Percentiles rank a stretch among this genome's conserved stretches.
Conservation (phyloP, 2,329 filamentous ascomycete genomes). For the Cladosporium sp. region DNA sequence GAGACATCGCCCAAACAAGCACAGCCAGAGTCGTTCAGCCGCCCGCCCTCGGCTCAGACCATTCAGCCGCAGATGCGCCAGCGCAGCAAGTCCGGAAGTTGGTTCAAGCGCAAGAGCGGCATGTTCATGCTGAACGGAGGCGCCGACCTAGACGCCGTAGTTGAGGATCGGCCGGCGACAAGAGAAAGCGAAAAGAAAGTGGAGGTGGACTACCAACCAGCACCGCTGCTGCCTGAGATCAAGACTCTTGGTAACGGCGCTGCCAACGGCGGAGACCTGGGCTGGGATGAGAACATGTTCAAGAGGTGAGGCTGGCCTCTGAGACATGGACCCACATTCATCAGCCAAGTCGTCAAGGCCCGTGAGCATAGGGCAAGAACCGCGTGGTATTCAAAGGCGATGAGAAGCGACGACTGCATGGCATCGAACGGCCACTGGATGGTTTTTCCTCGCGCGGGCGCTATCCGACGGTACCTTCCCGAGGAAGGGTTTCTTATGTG, state of each 20-base stretch:
- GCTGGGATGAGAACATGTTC: constrained; percentile 28
- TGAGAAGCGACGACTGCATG: no score
- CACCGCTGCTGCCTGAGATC: constrained; percentile 27
- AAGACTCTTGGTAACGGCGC: constrained; percentile 20
- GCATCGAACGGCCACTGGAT: no score
- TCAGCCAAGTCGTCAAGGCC: no score
- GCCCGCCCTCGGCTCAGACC: constrained; percentile 8
- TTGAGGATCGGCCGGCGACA: constrained; percentile 19
- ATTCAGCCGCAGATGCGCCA: constrained; percentile 2
- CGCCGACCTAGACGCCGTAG: constrained; percentile 21
- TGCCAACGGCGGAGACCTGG: constrained; percentile 22
- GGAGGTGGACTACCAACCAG: constrained; percentile 6
- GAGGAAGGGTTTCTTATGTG: constrained; percentile 4
- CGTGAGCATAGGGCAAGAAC: no score
- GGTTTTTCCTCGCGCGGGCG: no score
- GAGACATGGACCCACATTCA: background rate
- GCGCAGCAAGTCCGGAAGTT: constrained; percentile 18
- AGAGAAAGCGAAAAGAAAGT: constrained; percentile 21
- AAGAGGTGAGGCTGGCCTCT: constrained; percentile 14
- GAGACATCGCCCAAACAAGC: constrained; percentile 4
- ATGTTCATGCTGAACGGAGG: constrained; percentile 25
- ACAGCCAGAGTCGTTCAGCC: constrained; percentile 5
- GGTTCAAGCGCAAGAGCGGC: constrained; percentile 32
- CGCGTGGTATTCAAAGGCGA: no score
- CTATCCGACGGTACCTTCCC: constrained; percentile 3